Evolutionary conservation across 305 asterid genomes (phyloP), one percentile per base, ranked within the genome.

Genomic region (Coffea humblotiana): DNA sequence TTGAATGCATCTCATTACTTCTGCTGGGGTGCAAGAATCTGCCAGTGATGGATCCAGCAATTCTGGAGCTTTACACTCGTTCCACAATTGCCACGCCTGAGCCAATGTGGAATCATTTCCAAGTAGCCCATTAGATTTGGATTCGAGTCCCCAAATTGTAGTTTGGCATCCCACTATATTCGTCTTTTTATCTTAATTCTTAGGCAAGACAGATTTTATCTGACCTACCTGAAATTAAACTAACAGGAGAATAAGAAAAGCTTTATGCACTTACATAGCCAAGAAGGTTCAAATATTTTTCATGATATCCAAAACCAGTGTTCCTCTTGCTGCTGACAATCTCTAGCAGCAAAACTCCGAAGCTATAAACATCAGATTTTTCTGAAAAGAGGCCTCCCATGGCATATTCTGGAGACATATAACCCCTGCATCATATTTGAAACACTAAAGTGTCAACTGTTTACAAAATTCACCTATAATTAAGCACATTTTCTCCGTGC

Each of bases 311-410:
- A 47, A 49, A 80, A 72, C 75, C 75, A 0, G 74, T 72, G 80
- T 80, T 84, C 69, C 29, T 84, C 71, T 12, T 77, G 18, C 87
- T 48, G 58, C 82, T 76, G 64, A 83, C 54, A 66, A 80, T 80
- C 77, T 80, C 86, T 56, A 83, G 80, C 12, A 83, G 23, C 45
- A 76, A 78, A 8, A 83, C 81, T 7, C 86, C 86, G 18, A 79
- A 83, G 77, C 83, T 70, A 49, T 79, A 83, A 64, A 80, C 86
- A 76, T 83, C 86, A 40, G 86, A 83, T 72, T 79, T 83, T 70
- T 79, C 81, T 47, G 86, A 83, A 18, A 83, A 72, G 16, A 71
- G 60, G 47, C 86, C 83, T 32, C 86, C 75, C 78, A 76, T 76
- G 15, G 60, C 85, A 58, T 82, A 82, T 16, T 82, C 85, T 0